phyloP scores from a whole-genome alignment of 2,329 filamentous ascomycete species.

The Gliomastix tumulicola region DNA sequence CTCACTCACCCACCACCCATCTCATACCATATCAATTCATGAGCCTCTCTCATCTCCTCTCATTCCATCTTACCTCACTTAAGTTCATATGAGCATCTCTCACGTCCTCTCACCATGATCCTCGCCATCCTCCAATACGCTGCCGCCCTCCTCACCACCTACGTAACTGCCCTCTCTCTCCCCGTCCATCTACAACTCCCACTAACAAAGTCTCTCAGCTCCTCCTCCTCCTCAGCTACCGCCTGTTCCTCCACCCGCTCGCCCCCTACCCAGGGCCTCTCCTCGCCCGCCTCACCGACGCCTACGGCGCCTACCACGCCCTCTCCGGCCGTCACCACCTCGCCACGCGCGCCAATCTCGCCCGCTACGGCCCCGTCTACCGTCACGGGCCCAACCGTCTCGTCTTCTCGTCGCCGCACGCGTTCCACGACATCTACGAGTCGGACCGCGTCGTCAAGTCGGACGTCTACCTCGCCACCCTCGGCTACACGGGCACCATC shows the following conservation, averaged over 20 bases:
- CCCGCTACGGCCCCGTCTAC: slow-evolving; percentile 47
- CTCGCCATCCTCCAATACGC: not conserved
- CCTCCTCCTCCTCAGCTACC: slow-evolving; percentile 40
- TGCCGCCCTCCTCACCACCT: not conserved
- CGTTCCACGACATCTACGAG: slow-evolving; percentile 39
- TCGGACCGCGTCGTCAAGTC: slow-evolving; percentile 1
- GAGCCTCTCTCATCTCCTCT: too few relatives aligned
- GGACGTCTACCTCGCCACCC: not conserved
- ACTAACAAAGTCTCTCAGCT: slow-evolving; percentile 17
- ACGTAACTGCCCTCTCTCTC: not conserved
- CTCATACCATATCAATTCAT: too few relatives aligned
- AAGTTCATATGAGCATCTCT: too few relatives aligned
- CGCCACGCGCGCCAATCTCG: slow-evolving; percentile 13
- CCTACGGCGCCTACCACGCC: slow-evolving; percentile 63
- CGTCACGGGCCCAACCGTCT: slow-evolving; percentile 73
- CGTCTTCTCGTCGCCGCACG: slow-evolving; percentile 66
- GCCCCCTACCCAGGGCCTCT: slow-evolving; percentile 59
- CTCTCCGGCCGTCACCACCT: slow-evolving; percentile 69
- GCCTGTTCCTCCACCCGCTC: slow-evolving; percentile 56
- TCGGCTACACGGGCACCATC: slow-evolving; percentile 32
- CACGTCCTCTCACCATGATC: not conserved
- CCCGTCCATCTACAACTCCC: not conserved
- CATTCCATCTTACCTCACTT: too few relatives aligned
- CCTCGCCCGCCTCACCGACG: slow-evolving; percentile 55
- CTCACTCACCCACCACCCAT: too few relatives aligned